Evolutionary conservation across 2,329 filamentous ascomycete species (phyloP).

Genomic region (Exophiala phaeomuriformis): DNA sequence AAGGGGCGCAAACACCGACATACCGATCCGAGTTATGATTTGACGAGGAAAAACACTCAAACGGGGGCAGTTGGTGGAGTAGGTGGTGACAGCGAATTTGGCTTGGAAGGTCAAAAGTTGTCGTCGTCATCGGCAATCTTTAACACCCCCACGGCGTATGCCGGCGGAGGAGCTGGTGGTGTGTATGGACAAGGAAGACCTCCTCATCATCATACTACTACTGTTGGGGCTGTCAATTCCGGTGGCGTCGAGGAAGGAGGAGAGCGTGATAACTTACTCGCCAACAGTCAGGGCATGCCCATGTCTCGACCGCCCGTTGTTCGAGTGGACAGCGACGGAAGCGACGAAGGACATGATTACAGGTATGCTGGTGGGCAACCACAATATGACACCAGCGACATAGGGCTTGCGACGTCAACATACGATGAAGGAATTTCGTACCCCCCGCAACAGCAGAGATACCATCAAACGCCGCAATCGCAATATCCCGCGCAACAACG

Average conservation of each 20-base stretch:
- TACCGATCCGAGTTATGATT: slow-evolving; percentile 36
- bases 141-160: slow-evolving; percentile 7
- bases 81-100: neutral
- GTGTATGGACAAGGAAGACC: neutral
- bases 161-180: slow-evolving; percentile 1
- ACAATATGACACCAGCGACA: slow-evolving; percentile 11
- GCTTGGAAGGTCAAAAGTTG: slow-evolving; percentile 13
- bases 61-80: neutral
- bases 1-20: slow-evolving; percentile 55
- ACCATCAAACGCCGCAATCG: slow-evolving; percentile 1
- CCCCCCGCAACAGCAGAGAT: neutral
- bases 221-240: neutral
- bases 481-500: neutral
- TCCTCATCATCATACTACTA: slow-evolving; percentile 6
- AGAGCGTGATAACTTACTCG: slow-evolving; percentile 36
- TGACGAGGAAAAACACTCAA: slow-evolving; percentile 16
- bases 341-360: slow-evolving; percentile 1
- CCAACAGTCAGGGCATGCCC: slow-evolving; percentile 35
- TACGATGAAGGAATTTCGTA: slow-evolving; percentile 10
- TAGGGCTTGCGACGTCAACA: slow-evolving; percentile 18
- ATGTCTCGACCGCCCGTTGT: slow-evolving; percentile 12
- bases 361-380: neutral
- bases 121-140: neutral
- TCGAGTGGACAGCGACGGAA: slow-evolving; percentile 2
- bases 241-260: slow-evolving; percentile 25